phyloP scores from a whole-genome alignment of 768 basidiomycete species.

The Hydnomerulius pinastri region DNA sequence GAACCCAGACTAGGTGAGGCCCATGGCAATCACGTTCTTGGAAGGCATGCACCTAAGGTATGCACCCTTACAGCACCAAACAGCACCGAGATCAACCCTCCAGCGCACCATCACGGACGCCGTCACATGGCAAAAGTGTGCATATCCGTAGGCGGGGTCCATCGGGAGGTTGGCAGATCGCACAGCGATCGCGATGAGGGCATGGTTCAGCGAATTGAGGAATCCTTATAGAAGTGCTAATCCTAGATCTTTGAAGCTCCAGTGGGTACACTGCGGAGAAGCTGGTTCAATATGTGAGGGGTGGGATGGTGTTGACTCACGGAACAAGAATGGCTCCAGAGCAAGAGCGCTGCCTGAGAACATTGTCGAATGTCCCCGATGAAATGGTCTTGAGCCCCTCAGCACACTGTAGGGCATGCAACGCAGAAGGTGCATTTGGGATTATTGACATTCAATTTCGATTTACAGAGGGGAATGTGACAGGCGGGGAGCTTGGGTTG shows the following conservation, averaged over 20 bases:
- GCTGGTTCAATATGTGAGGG: constrained; percentile 2
- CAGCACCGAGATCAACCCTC: not conserved
- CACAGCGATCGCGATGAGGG: not conserved
- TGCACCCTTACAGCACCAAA: not conserved
- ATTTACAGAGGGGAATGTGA: constrained; percentile 41
- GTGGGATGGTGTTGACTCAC: not conserved
- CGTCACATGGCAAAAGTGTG: not conserved
- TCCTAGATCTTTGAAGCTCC: not conserved
- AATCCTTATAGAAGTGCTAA: not conserved
- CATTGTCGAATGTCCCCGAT: not conserved
- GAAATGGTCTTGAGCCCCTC: not conserved
- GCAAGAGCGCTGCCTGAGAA: not conserved
- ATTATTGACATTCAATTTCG: constrained; percentile 40
- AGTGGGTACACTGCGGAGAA: constrained; percentile 19
- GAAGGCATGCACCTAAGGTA: not conserved
- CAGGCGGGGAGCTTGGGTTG: constrained; percentile 15
- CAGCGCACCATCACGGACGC: not conserved
- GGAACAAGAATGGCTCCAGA: not conserved
- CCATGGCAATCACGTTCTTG: not conserved
- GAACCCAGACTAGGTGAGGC: not conserved
- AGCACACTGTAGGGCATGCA: constrained; percentile 1
- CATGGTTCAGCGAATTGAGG: not conserved
- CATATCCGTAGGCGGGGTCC: not conserved
- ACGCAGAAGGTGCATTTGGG: constrained; percentile 16
- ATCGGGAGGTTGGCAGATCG: not conserved